A percentile compares a stretch with the other conserved stretches of the same genome.
Evolutionary conservation across 2,329 filamentous ascomycete species (phyloP).

Genomic region (Raffaelea deltoideospora): DNA sequence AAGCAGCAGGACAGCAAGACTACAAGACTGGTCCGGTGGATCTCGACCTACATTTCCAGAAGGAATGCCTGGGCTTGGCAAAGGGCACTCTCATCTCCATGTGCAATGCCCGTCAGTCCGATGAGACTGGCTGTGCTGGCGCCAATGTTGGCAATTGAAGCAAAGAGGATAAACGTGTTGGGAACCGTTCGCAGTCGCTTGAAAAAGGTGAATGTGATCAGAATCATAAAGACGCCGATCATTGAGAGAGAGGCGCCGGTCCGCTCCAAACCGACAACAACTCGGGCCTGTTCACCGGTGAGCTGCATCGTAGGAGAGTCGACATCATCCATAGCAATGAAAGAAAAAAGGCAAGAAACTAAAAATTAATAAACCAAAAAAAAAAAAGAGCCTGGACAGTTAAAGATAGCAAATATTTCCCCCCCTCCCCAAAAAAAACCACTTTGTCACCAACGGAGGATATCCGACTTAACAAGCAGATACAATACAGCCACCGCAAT

Average conservation of each 20-base stretch:
- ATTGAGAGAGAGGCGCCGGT: conserved; percentile 38
- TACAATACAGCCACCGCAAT: no score
- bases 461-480: no score
- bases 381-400: no score
- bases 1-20: conserved; percentile 7
- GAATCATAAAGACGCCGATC: conserved; percentile 33
- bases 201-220: conserved; percentile 34
- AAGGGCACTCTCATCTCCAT: conserved; percentile 36
- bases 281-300: conserved; percentile 20
- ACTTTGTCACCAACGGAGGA: no score
- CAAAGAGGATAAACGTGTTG: conserved; percentile 47
- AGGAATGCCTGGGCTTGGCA: conserved; percentile 47
- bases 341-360: neutral
- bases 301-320: conserved; percentile 12
- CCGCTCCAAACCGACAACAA: conserved; percentile 34
- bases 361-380: neutral
- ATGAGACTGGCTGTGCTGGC: conserved; percentile 55
- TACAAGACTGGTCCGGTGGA: no score
- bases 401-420: no score
- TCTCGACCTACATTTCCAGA: conserved; percentile 55
- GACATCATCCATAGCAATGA: conserved; percentile 4
- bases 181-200: conserved; percentile 41
- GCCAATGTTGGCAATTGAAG: conserved; percentile 42
- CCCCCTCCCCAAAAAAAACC: no score
- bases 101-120: conserved; percentile 45